phyloP scores from a whole-genome alignment of 208 protist species.

The Herpetomonas samuelpessoai region DNA sequence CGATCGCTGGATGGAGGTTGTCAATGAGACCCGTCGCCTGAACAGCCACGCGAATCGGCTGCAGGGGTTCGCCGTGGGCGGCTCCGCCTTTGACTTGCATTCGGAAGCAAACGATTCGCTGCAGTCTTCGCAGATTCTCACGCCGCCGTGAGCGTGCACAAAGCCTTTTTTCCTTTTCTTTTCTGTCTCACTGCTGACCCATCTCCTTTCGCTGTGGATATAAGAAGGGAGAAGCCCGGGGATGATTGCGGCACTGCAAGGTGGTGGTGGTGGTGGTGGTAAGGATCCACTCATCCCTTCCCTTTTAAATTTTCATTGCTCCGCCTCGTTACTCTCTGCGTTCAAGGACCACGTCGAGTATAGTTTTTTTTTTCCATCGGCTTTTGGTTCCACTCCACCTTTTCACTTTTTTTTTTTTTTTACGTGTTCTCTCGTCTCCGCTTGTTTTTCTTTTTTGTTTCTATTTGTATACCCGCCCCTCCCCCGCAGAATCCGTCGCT shows the following conservation, averaged over 20 bases:
- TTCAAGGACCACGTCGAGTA: background rate
- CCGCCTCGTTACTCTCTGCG: background rate
- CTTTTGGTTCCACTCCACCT: background rate
- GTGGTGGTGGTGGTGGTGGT: too few species aligned
- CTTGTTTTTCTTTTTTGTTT: too few species aligned
- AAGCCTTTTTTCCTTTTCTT: too few species aligned
- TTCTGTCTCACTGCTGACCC: too few species aligned
- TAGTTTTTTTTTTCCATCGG: slow-evolving; percentile 3
- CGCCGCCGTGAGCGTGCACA: too few species aligned
- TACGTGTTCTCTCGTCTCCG: slow-evolving; percentile 1
- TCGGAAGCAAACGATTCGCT: background rate
- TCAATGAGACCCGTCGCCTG: slow-evolving; percentile 25
- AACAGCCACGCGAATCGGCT: slow-evolving; percentile 6
- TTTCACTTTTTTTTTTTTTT: slow-evolving; percentile 12
- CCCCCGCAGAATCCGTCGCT: too few species aligned
- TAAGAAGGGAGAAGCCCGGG: too few species aligned
- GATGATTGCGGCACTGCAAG: too few species aligned
- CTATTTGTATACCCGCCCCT: too few species aligned
- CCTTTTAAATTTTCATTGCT: background rate
- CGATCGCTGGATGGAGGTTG: slow-evolving; percentile 42
- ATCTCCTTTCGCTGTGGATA: too few species aligned
- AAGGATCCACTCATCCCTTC: background rate
- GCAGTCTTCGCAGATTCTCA: too few species aligned
- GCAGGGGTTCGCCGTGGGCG: slow-evolving; percentile 9
- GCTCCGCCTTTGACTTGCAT: background rate